Evolutionary conservation across 306 rosid genomes (phyloP).

Genomic region (Macrotyloma uniflorum): DNA sequence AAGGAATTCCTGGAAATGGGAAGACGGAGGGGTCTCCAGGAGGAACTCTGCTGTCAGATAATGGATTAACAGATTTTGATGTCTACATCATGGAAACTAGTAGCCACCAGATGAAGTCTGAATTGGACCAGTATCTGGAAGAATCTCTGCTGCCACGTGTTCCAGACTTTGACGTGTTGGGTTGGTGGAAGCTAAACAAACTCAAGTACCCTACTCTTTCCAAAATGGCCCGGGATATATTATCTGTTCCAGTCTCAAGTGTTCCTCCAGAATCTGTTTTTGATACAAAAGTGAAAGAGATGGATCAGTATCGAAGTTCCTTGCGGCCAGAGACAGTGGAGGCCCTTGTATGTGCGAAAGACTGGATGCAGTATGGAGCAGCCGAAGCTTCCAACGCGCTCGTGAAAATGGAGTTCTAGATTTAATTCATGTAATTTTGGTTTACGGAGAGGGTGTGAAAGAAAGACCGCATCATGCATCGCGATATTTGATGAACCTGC

Average conservation of each 20-base stretch:
- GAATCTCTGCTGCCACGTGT: conserved; percentile 84
- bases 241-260: conserved; percentile 73
- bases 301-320: conserved; percentile 80
- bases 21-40: conserved; percentile 58
- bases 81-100: conserved; percentile 90
- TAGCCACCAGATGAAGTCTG: conserved; percentile 85
- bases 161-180: conserved; percentile 78
- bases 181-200: conserved; percentile 96
- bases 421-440: background rate
- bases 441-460: background rate
- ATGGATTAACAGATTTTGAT: conserved; percentile 88
- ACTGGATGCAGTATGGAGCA: conserved; percentile 77
- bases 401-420: conserved; percentile 68
- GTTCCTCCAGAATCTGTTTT: conserved; percentile 66
- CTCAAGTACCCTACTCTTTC: conserved; percentile 92
- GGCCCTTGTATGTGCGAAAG: conserved; percentile 91
- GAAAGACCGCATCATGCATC: background rate
- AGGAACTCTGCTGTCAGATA: conserved; percentile 64
- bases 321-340: conserved; percentile 86
- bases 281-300: conserved; percentile 57
- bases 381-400: conserved; percentile 53
- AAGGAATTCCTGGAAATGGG: conserved; percentile 47
- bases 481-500: conserved; percentile 1
- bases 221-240: conserved; percentile 88
- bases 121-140: conserved; percentile 87